Evolutionary conservation across 2,329 filamentous ascomycete species (phyloP), one percentile per base, ranked within the genome.

Genomic region (Apiospora hydei): DNA sequence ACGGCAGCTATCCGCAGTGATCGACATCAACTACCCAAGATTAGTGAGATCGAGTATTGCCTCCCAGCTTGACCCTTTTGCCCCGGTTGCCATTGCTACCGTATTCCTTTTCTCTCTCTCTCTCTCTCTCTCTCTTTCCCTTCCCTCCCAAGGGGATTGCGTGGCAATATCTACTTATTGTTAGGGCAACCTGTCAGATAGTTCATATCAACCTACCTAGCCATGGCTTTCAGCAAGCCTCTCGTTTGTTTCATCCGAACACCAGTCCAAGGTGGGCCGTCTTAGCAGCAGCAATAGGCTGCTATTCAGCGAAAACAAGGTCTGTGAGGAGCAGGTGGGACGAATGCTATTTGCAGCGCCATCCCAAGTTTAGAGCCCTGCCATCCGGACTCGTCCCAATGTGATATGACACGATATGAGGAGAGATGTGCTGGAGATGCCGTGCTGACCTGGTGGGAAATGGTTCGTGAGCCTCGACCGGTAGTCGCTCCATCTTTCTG

Each of bases 181-280:
- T 24, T 41, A 64, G 57, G 57, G 57, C 57, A 41, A 41, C 57
- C 57, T 64, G 57, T 38, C 57, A 38, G 18, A 64, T 41, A 41
- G 18, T 30, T 18, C 30, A 64, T 21, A 38, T n/a, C 34, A 53
- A 53, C 24, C 11, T 13, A 5, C 2, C 10, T n/a, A 7, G n/a
- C 57, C 34, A 38, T 64, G 34, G 34, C 57, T 64, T 41, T 11
- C 57, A 41, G 11, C 57, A 64, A 41, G 57, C 57, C 57, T 64
- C 18, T 64, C 34, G 57, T 64, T 64, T 64, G 57, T 64, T 64
- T 64, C 57, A 41, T 64, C 57, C 57, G 57, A 64, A 64, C 57
- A 64, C 57, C 57, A 64, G 7, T 30, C 8, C 34, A 21, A 30
- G 34, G 57, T 64, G 57, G 34, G 57, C 4, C 57, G 18, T 21